phyloP scores from a whole-genome alignment of 495 filamentous ascomycete genomes.

The Neurospora discreta region DNA sequence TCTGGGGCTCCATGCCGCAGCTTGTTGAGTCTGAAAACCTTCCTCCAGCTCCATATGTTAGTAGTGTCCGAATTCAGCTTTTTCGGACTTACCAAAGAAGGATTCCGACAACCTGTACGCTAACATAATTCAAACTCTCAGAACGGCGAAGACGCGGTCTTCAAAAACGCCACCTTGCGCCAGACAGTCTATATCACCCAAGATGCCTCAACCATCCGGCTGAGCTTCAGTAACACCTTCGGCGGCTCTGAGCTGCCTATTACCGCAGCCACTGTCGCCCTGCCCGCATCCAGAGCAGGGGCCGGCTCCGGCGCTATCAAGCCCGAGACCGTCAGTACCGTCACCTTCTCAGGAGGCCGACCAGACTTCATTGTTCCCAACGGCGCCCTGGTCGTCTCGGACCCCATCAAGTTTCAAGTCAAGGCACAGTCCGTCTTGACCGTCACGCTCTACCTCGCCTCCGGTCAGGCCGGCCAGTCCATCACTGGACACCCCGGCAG shows the following conservation, averaged over 20 bases:
- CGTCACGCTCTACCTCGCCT: constrained; percentile 42
- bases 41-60: constrained; percentile 42
- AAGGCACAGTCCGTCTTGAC: constrained; percentile 32
- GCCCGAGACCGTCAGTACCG: constrained; percentile 23
- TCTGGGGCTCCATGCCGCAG: constrained; percentile 51
- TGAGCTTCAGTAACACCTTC: constrained; percentile 52
- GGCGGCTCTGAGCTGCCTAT: constrained; percentile 45
- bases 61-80: constrained; percentile 7
- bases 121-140: constrained; percentile 1
- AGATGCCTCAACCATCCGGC: constrained; percentile 34
- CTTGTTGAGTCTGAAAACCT: constrained; percentile 44
- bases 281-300: constrained; percentile 25
- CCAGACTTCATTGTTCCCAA: constrained; percentile 36
- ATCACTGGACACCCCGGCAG: constrained; percentile 53
- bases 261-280: constrained; percentile 41
- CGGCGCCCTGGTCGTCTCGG: constrained; percentile 46
- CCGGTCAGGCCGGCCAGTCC: constrained; percentile 38
- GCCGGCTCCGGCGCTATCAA: constrained; percentile 34
- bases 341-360: constrained; percentile 42
- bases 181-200: constrained; percentile 49
- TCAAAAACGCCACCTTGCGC: constrained; percentile 45
- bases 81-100: not conserved
- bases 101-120: not conserved
- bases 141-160: constrained; percentile 17
- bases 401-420: constrained; percentile 42